phyloP scores from a whole-genome alignment of 2,329 filamentous ascomycete species.

The Fusarium setosum region DNA sequence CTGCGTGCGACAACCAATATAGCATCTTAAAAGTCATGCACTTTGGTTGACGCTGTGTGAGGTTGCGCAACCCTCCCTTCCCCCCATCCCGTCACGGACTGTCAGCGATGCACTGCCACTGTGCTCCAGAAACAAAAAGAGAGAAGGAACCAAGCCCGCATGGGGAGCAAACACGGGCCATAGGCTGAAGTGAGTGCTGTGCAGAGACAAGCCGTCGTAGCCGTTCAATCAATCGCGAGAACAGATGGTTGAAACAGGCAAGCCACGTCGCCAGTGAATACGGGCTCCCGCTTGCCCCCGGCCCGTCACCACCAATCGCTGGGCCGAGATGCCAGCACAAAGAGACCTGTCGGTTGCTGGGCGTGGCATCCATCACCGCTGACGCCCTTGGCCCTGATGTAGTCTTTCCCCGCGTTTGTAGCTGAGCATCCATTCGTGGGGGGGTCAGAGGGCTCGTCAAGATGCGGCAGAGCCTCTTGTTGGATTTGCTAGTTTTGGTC shows the following conservation, averaged over 20 bases:
- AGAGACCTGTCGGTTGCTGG: conserved; percentile 21
- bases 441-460: background rate
- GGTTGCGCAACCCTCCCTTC: conserved; percentile 13
- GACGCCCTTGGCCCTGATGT: conserved; percentile 4
- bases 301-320: conserved; percentile 28
- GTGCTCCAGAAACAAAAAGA: background rate
- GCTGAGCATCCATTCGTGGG: conserved; percentile 23
- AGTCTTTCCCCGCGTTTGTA: conserved; percentile 19
- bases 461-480: conserved; percentile 28
- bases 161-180: conserved; percentile 21
- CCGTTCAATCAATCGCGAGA: conserved; percentile 22
- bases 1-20: conserved; percentile 13
- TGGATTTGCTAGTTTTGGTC: conserved; percentile 15
- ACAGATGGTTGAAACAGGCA: conserved; percentile 16
- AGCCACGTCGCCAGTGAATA: conserved; percentile 38
- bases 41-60: conserved; percentile 26
- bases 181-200: background rate
- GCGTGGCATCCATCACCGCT: conserved; percentile 2
- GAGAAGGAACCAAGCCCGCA: background rate
- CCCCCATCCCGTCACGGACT: conserved; percentile 9
- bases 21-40: conserved; percentile 7
- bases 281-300: conserved; percentile 26
- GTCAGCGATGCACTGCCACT: conserved; percentile 25
- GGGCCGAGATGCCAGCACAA: conserved; percentile 19
- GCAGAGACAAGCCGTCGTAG: conserved; percentile 15